Evolutionary conservation across 495 filamentous ascomycete genomes (phyloP), one percentile per base, ranked within the genome.

Genomic region (Penicillium egyptiacum): DNA sequence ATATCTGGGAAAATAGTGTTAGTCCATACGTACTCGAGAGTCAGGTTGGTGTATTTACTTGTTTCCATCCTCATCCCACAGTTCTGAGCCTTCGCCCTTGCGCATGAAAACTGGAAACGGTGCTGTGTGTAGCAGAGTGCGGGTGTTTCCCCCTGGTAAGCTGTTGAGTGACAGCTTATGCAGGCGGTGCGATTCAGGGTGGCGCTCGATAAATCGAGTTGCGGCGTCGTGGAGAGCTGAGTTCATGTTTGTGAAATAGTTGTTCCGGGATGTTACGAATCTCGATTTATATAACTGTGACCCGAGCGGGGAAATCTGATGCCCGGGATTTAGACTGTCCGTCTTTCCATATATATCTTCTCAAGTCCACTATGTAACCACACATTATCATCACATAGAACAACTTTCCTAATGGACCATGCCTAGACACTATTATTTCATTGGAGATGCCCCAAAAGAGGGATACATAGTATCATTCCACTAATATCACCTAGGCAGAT

Each of bases 121-220:
- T 11, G 53, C 42, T n/a, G 57, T 55, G 43, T 60, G 57, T 17
- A 60, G 57, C 22, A 60, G 41, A 25, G 57, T 60, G 19, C 57
- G 57, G 19, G 57, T 60, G 19, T 60, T 60, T 10, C 57, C 57
- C 26, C 53, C 56, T 10, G 51, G 61, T 17, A 55, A 58, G 33
- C 53, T 56, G 19, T 49, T 23, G 16, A 52, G 50, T 12, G 50
- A 39, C 7, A 17, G 20, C 22, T 31, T 26, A 31, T 52, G 50
- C 37, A 52, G 23, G 20, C 23, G 50, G 14, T 28, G 23, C 2
- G 50, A 52, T 26, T 52, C 9, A 20, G 50, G 50, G 23, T 52
- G 37, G 11, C 3, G 35, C n/a, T 52, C 50, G n/a, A 41, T 41
- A 9, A 52, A 52, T 19, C 20, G 50, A 30, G 50, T 11, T 25